phyloP scores from a whole-genome alignment of 768 basidiomycete species.

The Amanita jacksonii region DNA sequence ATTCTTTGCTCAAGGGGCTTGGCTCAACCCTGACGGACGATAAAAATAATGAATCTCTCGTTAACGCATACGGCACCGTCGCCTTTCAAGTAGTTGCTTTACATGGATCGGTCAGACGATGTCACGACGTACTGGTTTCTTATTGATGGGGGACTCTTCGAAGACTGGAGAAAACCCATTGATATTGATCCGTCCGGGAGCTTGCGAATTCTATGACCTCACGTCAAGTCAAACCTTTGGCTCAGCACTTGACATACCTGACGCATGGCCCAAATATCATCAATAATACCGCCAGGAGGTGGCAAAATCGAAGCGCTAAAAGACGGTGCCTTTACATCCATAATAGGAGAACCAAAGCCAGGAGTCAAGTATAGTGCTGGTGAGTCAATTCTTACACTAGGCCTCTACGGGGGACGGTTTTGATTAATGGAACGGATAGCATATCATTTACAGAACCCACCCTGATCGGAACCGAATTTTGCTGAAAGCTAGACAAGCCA shows the following conservation, averaged over 20 bases:
- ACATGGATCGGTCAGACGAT: too few relatives aligned
- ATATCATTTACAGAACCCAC: conserved; percentile 8
- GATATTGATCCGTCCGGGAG: background rate
- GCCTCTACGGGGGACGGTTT: conserved; percentile 13
- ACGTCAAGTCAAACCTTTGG: background rate
- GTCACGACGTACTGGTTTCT: too few relatives aligned
- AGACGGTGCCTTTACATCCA: conserved; percentile 23
- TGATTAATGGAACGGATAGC: background rate
- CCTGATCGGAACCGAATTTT: conserved; percentile 17
- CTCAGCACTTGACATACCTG: conserved; percentile 16
- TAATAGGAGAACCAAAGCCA: conserved; percentile 22
- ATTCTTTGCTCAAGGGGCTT: background rate
- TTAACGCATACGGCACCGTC: too few relatives aligned
- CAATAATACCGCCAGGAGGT: conserved; percentile 22
- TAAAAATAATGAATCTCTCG: conserved; percentile 1
- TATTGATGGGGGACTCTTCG: too few relatives aligned
- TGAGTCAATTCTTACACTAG: conserved; percentile 17
- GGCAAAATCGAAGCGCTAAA: conserved; percentile 25
- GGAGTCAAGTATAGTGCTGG: conserved; percentile 21
- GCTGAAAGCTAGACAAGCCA: conserved; percentile 19
- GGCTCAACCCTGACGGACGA: background rate
- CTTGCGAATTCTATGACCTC: background rate
- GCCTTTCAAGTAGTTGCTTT: background rate
- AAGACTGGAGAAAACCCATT: too few relatives aligned
- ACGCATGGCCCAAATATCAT: conserved; percentile 23